Evolutionary conservation across 352 stramenopile genomes (phyloP), one percentile per base, ranked within the genome.

Genomic region (Plasmopara muralis): DNA sequence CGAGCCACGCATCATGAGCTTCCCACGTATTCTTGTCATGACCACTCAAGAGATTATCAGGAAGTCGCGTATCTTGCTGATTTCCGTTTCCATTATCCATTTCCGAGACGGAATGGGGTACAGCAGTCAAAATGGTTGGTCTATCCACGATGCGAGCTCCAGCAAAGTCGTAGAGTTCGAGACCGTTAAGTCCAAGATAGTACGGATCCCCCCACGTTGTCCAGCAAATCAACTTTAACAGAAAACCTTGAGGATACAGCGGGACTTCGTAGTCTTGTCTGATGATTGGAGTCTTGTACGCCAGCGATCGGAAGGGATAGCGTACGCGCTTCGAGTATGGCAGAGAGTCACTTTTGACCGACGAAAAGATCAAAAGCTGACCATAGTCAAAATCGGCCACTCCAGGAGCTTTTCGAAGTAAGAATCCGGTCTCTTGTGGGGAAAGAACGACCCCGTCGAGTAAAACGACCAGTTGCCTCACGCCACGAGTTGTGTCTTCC

Each of bases 211-310:
- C 85, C 81, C 79, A 94, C 10, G 83, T 87, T 14, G 73, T 71
- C 77, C 80, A 91, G 25, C 83, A 76, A 0, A 92, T 59, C 9
- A 94, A 60, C 51, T 95, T 93, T 44, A 97, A 62, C n/a, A 90
- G 47, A 43, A 89, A 89, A 0, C 88, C 85, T 54, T 89, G 79
- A 2, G 85, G 86, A 57, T 78, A 90, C 1, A 95, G 55, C 10
- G 68, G 61, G 8, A 85, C 64, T 53, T 96, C 88, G 68, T 96
- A 97, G 44, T 95, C 81, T 64, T 97, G 88, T 25, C 65, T 51
- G 1, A 96, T 55, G 8, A 78, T 63, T 10, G 83, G 87, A 0
- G 77, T 93, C 48, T 84, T 86, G 69, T 90, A 89, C 0, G 74
- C 62, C 18, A 54, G 54, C 0, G 58, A 48, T 14, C 53, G 47